Evolutionary conservation across 2,329 filamentous ascomycete species (phyloP).

Genomic region (Nothophoma quercina): DNA sequence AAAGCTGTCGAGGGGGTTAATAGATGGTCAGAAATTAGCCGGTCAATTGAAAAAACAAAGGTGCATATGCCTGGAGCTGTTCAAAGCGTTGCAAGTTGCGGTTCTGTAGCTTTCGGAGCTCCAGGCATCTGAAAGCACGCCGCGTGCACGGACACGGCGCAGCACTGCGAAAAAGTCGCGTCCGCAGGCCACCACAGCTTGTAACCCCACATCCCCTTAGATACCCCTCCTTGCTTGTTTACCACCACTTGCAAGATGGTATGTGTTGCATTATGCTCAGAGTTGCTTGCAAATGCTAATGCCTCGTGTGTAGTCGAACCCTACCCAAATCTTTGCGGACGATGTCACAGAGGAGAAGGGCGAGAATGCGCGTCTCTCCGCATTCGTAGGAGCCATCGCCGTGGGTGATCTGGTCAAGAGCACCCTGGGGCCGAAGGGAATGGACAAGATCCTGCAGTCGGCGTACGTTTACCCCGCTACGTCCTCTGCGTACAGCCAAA

Average conservation of each 20-base stretch:
- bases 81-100: not conserved
- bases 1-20: not conserved
- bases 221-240: slow-evolving; percentile 42
- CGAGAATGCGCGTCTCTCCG: slow-evolving; percentile 97
- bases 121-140: slow-evolving; percentile 31
- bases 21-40: too few relatives aligned
- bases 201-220: slow-evolving; percentile 37
- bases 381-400: slow-evolving; percentile 97
- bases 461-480: slow-evolving; percentile 67
- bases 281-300: slow-evolving; percentile 19
- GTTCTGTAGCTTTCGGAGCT: slow-evolving; percentile 18
- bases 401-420: slow-evolving; percentile 98
- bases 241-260: slow-evolving; percentile 40
- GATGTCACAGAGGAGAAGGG: slow-evolving; percentile 98
- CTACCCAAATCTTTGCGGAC: slow-evolving; percentile 97
- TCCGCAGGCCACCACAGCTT: slow-evolving; percentile 41
- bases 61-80: not conserved
- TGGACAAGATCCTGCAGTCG: slow-evolving; percentile 98
- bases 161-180: slow-evolving; percentile 48
- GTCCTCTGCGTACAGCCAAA: slow-evolving; percentile 14
- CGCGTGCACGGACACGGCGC: slow-evolving; percentile 29
- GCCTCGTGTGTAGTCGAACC: slow-evolving; percentile 63
- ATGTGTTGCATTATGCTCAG: slow-evolving; percentile 11
- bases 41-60: too few relatives aligned
- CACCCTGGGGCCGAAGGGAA: slow-evolving; percentile 95